Base-by-base conservation (phyloP, 2,329 filamentous ascomycete genomes). In the Gnomoniopsis smithogilvyi region DNA sequence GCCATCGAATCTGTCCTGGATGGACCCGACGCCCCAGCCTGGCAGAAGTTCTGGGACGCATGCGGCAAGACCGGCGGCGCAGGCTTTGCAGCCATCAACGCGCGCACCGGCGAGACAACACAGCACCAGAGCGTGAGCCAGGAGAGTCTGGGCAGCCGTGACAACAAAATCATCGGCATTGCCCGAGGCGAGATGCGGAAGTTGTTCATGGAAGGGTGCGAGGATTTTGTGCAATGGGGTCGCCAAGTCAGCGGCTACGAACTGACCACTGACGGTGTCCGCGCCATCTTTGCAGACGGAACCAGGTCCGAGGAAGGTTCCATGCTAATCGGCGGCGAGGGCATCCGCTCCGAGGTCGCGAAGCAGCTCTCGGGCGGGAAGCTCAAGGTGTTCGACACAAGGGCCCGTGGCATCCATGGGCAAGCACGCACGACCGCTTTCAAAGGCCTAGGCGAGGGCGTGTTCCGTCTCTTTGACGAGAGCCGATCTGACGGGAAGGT, bases 381-480 rank as follows among this genome's bases (percentile, higher is more conserved):
- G 51, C 68, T 88, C 49, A 87, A 86, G 68, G 80, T 85, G 4
- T 88, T 81, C 66, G 86, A 89, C 64, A 83, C 84, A 0, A 85
- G 85, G 3, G 81, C 85, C 0, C 71, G 85, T 51, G 84, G 85
- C 1, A 87, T 89, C 24, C 86, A 89, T 64, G 86, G 86, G 0
- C 84, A 88, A 67, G 84, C 86, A 8, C 83, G 84, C 0, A 84
- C 79, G 0, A 77, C 80, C 0, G 84, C 85, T 0, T 89, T 88
- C 74, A 82, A 80, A 61, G 77, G 70, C 0, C 73, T 89, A 1
- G 85, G 85, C 1, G 85, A 88, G 68, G 86, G 86, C 2, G 86
- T 89, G 0, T 88, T 81, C 67, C 66, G 78, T 2, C n/a, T 86
- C 0, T 65, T 68, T 1, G 86, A 89, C 64, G 69, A 74, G 2